These are phyloP conservation scores for Capsicum chinense DNA, from an alignment of 257 asterid species.

Conservation along the genomic window DNA sequence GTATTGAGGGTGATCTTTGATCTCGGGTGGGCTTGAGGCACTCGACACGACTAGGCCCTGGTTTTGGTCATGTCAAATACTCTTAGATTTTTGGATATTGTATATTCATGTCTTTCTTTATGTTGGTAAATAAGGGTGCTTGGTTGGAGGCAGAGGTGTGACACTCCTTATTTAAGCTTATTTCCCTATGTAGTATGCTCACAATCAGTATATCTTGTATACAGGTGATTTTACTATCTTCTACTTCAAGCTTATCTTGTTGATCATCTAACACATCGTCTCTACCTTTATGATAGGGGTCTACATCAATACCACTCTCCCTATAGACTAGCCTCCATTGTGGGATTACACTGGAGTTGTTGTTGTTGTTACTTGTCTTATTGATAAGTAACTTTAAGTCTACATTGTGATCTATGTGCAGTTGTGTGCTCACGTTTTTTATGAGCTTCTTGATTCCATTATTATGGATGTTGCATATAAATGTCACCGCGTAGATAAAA, in stretches of 20 bases:
- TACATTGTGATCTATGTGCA: slow-evolving; percentile 46
- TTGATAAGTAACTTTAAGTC: slow-evolving; percentile 19
- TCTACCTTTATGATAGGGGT: no score
- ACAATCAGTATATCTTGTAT: background rate
- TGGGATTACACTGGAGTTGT: no score
- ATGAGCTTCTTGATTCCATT: slow-evolving; percentile 73
- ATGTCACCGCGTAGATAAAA: slow-evolving; percentile 79
- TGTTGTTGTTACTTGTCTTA: background rate
- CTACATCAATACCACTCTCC: no score
- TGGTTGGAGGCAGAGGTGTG: background rate
- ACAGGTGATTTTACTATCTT: background rate
- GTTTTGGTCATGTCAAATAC: background rate
- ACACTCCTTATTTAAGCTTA: background rate
- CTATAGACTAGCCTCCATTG: no score
- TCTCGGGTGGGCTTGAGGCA: no score
- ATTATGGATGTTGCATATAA: slow-evolving; percentile 94
- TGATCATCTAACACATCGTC: no score
- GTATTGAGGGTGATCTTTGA: no score
- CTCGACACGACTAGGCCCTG: no score
- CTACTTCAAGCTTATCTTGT: background rate
- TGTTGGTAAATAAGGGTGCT: background rate
- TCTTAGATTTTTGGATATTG: background rate
- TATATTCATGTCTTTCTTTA: background rate
- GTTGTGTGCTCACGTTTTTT: slow-evolving; percentile 62
- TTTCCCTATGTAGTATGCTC: background rate